Evolutionary conservation across 2,329 filamentous ascomycete genomes (phyloP), one percentile per base, ranked within the genome.

Genomic region (Colletotrichum lini): DNA sequence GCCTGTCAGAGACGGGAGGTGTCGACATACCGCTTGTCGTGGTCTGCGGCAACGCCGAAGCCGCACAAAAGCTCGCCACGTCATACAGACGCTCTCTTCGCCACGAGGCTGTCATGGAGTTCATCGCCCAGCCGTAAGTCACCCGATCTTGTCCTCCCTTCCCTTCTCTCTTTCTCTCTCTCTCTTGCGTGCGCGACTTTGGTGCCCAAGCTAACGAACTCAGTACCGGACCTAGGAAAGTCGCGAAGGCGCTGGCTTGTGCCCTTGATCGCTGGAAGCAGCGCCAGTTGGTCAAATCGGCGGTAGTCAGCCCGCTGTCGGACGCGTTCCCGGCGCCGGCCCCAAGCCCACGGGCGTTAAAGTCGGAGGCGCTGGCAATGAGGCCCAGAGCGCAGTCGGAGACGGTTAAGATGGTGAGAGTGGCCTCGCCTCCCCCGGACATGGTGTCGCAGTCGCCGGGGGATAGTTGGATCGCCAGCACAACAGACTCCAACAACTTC

Each of bases 81-180:
- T 65, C 71, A 7, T 65, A 69, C 40, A 65, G 61, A 4, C 60
- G 65, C 4, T 67, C 71, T 6, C 60, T 63, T 21, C 64, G 63
- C 2, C 45, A 61, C 2, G 44, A 66, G 2, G 53, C 56, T 2
- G 73, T 74, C 35, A 74, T 75, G 61, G 74, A 76, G 54, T 73
- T 76, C 9, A 72, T 76, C 12, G 72, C 74, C 7, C 74, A 76
- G 26, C 74, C 74, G 74, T 76, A 54, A 66, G 74, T 73, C 2
- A n/a, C 8, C 7, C 30, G 9, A 50, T n/a, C 4, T 8, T 23
- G 8, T 7, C 6, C 3, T 49, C 30, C 3, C 4, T 45, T 15
- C 6, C 30, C 18, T 18, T 18, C 15, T n/a, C 3, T 8, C 16
- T 4, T 53, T n/a, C 4, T 30, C 26, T 47, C 18, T 16, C 15